Evolutionary conservation across 441 rosid genomes (phyloP), one percentile per base, ranked within the genome.

Genomic region (Lepidium campestre): DNA sequence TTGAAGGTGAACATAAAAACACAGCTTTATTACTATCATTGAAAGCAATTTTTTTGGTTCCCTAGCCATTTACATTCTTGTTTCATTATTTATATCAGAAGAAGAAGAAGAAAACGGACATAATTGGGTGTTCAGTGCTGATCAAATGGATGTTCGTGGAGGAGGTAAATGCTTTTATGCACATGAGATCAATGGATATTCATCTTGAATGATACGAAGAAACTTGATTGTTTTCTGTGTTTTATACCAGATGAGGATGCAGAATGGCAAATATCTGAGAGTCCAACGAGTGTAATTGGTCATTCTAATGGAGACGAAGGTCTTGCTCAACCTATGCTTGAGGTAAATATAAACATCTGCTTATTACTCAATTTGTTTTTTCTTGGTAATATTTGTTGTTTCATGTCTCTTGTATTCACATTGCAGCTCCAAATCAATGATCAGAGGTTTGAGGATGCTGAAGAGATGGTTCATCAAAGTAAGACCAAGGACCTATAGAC

Each of bases 401-500:
- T 45, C 12, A 42, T 14, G 39, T 34, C 20, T n/a, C 4, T 27
- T 50, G 32, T 46, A 9, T 19, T 35, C 11, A 34, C 15, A 32
- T 27, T 65, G 79, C 85, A 93, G 97, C 97, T 90, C 61, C 87
- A 81, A 52, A 90, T 90, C 57, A 78, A 85, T 56, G 97, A 93
- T 68, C 79, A 80, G 52, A 85, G 98, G 70, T 93, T 90, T 75
- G 96, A 88, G 41, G 98, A 93, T 75, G 96, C 97, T 0, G 97
- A 93, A 50, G 98, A 88, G 85, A 86, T 78, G 90, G 85, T 80
- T 19, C 84, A 76, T 44, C 84, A 73, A 18, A 75, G 57, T 46
- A 74, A 77, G 60, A 15, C 61, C 44, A 68, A 62, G 18, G 23
- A 68, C 18, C 78, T 40, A 49, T 68, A 68, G 57, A 20, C 20